These are phyloP conservation scores for Paspalum vaginatum DNA, from an alignment of 176 grass and related monocot species.

Conservation along the genomic window DNA sequence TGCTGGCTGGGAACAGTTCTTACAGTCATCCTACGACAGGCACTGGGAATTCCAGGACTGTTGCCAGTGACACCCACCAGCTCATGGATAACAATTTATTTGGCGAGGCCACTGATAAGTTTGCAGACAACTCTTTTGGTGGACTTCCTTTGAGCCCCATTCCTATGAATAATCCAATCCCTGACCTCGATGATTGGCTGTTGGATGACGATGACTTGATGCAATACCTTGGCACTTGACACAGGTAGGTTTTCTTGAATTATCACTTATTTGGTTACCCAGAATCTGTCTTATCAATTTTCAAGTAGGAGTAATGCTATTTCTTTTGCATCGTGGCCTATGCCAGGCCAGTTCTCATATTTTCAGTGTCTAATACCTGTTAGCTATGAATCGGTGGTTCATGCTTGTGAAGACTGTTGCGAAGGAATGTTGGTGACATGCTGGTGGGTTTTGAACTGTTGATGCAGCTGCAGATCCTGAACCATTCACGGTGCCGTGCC, in stretches of 20 bases:
- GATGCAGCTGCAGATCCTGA: not conserved
- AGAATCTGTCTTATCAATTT: not conserved
- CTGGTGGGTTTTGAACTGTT: not conserved
- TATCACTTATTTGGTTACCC: not conserved
- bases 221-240: constrained; percentile 88
- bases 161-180: constrained; percentile 60
- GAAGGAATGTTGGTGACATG: constrained; percentile 21
- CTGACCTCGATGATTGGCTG: constrained; percentile 59
- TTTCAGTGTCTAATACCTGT: not conserved
- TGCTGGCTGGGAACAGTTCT: constrained; percentile 41
- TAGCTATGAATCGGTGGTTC: not conserved
- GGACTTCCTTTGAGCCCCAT: constrained; percentile 68
- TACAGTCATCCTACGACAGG: constrained; percentile 35
- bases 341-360: not conserved
- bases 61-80: constrained; percentile 23
- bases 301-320: not conserved
- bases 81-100: constrained; percentile 55
- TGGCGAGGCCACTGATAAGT: constrained; percentile 53
- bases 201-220: constrained; percentile 83
- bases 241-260: constrained; percentile 32
- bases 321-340: not conserved
- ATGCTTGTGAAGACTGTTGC: not conserved
- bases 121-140: constrained; percentile 57
- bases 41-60: constrained; percentile 42
- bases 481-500: not conserved